These are phyloP conservation scores for Amanita exitialis DNA, from an alignment of 768 basidiomycete genomes.

Conservation along the genomic window DNA sequence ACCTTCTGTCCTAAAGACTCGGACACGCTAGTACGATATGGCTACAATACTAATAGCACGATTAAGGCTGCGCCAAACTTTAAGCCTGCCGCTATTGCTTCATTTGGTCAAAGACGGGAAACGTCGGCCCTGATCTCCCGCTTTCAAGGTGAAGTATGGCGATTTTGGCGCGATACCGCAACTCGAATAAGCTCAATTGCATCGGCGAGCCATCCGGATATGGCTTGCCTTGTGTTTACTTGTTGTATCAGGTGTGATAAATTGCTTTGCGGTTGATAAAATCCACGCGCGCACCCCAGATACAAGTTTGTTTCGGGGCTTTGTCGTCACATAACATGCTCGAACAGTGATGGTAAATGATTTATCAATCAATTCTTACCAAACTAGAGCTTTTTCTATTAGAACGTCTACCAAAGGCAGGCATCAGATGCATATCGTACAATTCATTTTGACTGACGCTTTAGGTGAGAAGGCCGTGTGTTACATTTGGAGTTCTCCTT, in stretches of 20 bases:
- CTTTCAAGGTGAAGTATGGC: neutral
- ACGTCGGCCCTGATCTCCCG: neutral
- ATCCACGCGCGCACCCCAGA: conserved; percentile 2
- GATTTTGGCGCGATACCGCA: neutral
- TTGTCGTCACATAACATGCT: neutral
- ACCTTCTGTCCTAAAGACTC: neutral
- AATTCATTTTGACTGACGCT: neutral
- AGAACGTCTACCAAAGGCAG: neutral
- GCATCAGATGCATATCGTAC: conserved; percentile 1
- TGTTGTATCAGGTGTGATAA: conserved; percentile 1
- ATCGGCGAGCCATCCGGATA: neutral
- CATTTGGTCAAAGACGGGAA: neutral
- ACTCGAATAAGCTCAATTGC: neutral
- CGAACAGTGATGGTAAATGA: neutral
- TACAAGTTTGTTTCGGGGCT: neutral
- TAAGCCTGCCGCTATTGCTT: neutral
- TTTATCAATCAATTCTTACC: neutral
- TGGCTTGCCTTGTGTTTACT: neutral
- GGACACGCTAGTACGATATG: too few relatives aligned
- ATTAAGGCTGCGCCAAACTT: too few relatives aligned
- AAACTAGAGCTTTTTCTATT: neutral
- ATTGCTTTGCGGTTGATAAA: neutral
- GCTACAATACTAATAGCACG: neutral
- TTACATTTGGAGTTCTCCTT: neutral
- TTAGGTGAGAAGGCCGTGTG: neutral